These are phyloP conservation scores for Bullera alba DNA, from an alignment of 768 basidiomycete genomes.

Conservation along the genomic window DNA sequence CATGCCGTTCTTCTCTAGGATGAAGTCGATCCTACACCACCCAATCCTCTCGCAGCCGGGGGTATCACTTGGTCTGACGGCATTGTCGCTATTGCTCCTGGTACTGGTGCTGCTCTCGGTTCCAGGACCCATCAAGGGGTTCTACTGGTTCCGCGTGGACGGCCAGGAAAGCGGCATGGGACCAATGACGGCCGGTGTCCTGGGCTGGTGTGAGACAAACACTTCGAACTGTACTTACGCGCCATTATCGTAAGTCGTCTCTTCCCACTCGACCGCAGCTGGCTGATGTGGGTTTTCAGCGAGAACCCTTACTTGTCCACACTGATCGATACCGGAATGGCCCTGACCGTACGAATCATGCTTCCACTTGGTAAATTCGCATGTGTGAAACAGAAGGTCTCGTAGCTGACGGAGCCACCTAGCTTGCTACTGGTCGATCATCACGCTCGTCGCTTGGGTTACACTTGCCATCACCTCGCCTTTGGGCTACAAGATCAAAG, in stretches of 20 bases:
- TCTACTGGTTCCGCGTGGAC: slow-evolving; percentile 42
- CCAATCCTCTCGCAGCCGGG: slow-evolving; percentile 23
- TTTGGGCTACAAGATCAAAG: slow-evolving; percentile 36
- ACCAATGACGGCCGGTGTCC: slow-evolving; percentile 29
- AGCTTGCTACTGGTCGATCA: slow-evolving; percentile 44
- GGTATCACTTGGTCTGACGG: slow-evolving; percentile 32
- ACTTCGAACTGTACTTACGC: slow-evolving; percentile 44
- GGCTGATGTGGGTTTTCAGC: slow-evolving; percentile 10
- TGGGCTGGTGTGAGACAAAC: slow-evolving; percentile 41
- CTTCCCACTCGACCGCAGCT: not conserved
- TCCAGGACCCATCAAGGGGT: slow-evolving; percentile 42
- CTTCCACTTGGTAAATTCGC: slow-evolving; percentile 33
- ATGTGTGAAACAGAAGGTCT: not conserved
- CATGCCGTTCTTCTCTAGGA: too few species aligned
- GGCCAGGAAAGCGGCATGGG: slow-evolving; percentile 10
- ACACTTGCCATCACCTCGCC: slow-evolving; percentile 26
- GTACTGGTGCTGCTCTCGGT: slow-evolving; percentile 42
- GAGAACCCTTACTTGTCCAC: slow-evolving; percentile 33
- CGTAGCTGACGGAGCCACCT: slow-evolving; percentile 2
- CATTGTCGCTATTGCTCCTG: slow-evolving; percentile 36
- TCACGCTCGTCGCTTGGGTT: slow-evolving; percentile 38
- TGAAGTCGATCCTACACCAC: too few species aligned
- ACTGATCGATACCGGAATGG: slow-evolving; percentile 36
- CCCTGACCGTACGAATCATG: slow-evolving; percentile 38
- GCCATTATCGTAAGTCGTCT: not conserved